Percentiles rank a stretch among this genome's conserved stretches.
Evolutionary conservation across 129 eudicot genomes (phyloP).

Genomic region (Lonicera japonica): DNA sequence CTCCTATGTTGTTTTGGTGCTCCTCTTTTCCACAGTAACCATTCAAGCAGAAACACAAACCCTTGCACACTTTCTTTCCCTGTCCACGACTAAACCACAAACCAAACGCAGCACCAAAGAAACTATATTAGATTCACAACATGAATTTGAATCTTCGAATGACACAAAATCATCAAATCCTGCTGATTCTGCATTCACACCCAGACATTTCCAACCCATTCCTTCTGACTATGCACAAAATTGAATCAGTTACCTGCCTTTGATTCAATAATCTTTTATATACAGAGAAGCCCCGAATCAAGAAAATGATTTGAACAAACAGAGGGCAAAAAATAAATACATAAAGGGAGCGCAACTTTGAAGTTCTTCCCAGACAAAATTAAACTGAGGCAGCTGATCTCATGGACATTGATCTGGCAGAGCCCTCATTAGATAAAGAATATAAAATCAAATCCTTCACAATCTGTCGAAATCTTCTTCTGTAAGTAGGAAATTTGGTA

Average conservation of each 20-base stretch:
- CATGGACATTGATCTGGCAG: conserved; percentile 44
- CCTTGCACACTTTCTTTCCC: too few species aligned
- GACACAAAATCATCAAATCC: too few species aligned
- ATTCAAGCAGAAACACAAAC: too few species aligned
- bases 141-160: too few species aligned
- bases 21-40: too few species aligned
- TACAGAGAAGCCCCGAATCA: background rate
- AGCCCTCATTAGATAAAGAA: conserved; percentile 42
- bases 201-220: background rate
- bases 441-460: conserved; percentile 58
- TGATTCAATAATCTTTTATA: background rate
- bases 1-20: too few species aligned
- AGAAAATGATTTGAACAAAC: background rate
- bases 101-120: too few species aligned
- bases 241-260: background rate
- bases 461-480: conserved; percentile 63
- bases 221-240: background rate
- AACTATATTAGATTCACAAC: too few species aligned
- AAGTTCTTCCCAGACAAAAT: conserved; percentile 31
- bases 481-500: conserved; percentile 83
- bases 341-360: background rate
- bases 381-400: conserved; percentile 48
- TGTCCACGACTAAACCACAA: too few species aligned
- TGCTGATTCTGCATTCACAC: too few species aligned
- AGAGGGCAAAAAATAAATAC: background rate